Conservation (phyloP, 2,329 filamentous ascomycete genomes). For the Aspergillus fijiensis region DNA sequence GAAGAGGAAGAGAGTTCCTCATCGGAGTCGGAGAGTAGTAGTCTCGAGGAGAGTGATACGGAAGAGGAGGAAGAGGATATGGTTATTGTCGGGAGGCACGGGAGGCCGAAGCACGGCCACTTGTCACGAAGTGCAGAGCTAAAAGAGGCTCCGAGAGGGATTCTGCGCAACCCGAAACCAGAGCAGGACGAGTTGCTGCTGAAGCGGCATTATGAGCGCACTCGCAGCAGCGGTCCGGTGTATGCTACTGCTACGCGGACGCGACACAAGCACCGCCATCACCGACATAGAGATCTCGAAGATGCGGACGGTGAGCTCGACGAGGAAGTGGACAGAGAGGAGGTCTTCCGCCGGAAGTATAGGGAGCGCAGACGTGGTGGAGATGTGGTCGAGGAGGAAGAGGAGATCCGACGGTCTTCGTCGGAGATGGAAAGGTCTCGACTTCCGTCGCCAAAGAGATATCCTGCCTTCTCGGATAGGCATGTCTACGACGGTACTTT, state of each 20-base stretch:
- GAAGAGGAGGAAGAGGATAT: conserved; percentile 17
- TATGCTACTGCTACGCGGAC: conserved; percentile 9
- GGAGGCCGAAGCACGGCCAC: conserved; percentile 5
- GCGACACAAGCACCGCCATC: conserved; percentile 13
- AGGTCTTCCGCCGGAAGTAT: conserved; percentile 32
- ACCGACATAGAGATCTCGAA: conserved; percentile 15
- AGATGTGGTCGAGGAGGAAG: conserved; percentile 38
- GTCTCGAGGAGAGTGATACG: conserved; percentile 12
- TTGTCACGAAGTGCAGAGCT: conserved; percentile 7
- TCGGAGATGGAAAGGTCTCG: conserved; percentile 36
- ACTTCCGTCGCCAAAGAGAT: conserved; percentile 30
- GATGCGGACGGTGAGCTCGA: conserved; percentile 15
- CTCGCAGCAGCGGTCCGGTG: conserved; percentile 4
- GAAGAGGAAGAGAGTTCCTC: conserved; percentile 12
- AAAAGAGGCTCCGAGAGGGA: conserved; percentile 7
- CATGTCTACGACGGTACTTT: not conserved
- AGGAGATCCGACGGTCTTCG: conserved; percentile 34
- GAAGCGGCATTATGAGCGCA: conserved; percentile 11
- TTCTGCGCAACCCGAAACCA: conserved; percentile 4
- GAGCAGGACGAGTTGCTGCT: conserved; percentile 10
- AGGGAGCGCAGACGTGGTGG: conserved; percentile 23
- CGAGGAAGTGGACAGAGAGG: conserved; percentile 30
- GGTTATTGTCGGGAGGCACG: conserved; percentile 4
- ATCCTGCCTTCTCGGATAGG: conserved; percentile 5
- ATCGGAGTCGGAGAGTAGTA: conserved; percentile 11